Base-by-base conservation (phyloP, 768 basidiomycete genomes). In the Chalciporus chontae region DNA sequence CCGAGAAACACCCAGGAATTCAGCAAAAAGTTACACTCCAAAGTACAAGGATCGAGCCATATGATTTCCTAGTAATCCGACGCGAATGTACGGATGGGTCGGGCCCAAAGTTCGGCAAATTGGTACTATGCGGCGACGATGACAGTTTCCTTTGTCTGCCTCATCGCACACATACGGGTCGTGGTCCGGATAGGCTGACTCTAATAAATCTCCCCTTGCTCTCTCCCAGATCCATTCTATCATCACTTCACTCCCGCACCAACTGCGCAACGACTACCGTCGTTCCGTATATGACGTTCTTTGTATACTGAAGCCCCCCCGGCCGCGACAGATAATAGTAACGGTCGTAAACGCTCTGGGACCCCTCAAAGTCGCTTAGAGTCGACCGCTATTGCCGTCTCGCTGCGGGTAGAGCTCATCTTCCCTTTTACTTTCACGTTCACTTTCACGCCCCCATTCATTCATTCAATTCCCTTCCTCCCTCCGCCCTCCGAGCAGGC, bases 251-350 rank as follows among this genome's bases (percentile, higher is more conserved):
- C 51, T 41, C 21, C 43, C 40, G 31, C 40, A 31, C 19, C 45
- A 27, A 36, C 43, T n/a, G 41, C 53, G n/a, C 18, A 34, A 17
- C 26, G 31, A 31, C 8, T 23, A n/a, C 26, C 26, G 43, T 18
- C 29, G 9, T 53, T 44, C 58, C 56, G 24, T 38, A 50, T 65
- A 55, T 58, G 63, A 53, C 34, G 41, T 8, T 2, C 38, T 21
- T 60, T 64, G 54, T 63, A 17, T 24, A 47, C 29, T 32, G 8
- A 31, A 13, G 9, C 19, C n/a, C 11, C 19, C n/a, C 11, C 24
- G n/a, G 8, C 3, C 9, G 17, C 40, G 32, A 15, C 19, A 29
- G 57, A 60, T 64, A 50, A n/a, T n/a, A n/a, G n/a, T 50, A 56
- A 40, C 40, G 17, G 21, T 31, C 46, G 17, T 1, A 11, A 17